Conservation (phyloP, 192 early-diverging fungal genomes). For the Gaertneriomyces sp. region DNA sequence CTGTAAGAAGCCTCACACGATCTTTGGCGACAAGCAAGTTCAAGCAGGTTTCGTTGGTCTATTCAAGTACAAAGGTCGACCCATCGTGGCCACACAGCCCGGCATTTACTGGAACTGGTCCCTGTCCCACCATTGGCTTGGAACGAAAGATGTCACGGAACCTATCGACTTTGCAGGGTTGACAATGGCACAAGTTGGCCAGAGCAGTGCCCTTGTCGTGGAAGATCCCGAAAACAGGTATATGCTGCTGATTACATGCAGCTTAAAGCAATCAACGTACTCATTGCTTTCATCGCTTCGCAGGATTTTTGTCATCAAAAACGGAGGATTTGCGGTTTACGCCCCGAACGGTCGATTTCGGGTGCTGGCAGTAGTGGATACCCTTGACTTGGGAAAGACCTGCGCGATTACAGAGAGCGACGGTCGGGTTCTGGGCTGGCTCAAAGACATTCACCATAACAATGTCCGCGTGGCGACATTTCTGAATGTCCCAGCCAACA, state of each 20-base stretch:
- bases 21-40: slow-evolving; percentile 29
- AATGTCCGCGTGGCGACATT: slow-evolving; percentile 43
- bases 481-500: slow-evolving; percentile 52
- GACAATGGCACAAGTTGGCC: slow-evolving; percentile 45
- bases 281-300: too few relatives aligned
- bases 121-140: slow-evolving; percentile 28
- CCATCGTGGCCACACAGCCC: slow-evolving; percentile 36
- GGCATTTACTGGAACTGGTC: slow-evolving; percentile 45
- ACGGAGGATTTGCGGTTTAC: slow-evolving; percentile 47
- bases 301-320: slow-evolving; percentile 42
- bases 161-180: slow-evolving; percentile 39
- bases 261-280: too few relatives aligned
- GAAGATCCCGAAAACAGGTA: slow-evolving; percentile 40
- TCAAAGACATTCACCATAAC: slow-evolving; percentile 34
- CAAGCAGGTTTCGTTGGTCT: slow-evolving; percentile 42
- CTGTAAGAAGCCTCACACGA: slow-evolving; percentile 22
- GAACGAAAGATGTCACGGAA: slow-evolving; percentile 30
- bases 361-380: slow-evolving; percentile 46
- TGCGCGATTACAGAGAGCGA: slow-evolving; percentile 34
- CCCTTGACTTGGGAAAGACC: slow-evolving; percentile 41
- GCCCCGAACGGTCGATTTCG: slow-evolving; percentile 38
- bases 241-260: background rate
- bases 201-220: slow-evolving; percentile 42
- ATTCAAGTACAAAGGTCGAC: slow-evolving; percentile 34
- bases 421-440: slow-evolving; percentile 37